These are phyloP conservation scores for Stachybotrys chartarum DNA, from an alignment of 2,329 filamentous ascomycete species.

Conservation along the genomic window DNA sequence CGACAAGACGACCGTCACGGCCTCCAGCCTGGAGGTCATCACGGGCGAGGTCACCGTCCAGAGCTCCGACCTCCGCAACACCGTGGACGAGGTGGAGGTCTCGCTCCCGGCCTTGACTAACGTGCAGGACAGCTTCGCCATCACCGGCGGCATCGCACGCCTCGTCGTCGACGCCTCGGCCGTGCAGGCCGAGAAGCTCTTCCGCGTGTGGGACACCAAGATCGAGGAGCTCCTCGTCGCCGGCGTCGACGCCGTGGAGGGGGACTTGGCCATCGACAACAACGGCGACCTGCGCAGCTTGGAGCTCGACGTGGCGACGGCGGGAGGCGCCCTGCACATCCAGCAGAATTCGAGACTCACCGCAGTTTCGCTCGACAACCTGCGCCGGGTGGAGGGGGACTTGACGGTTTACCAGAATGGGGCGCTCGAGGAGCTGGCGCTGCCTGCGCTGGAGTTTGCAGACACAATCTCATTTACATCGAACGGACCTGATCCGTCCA, in stretches of 20 bases:
- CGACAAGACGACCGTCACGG: slow-evolving; percentile 14
- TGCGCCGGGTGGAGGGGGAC: slow-evolving; percentile 15
- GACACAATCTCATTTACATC: slow-evolving; percentile 15
- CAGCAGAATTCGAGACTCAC: slow-evolving; percentile 13
- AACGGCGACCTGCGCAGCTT: slow-evolving; percentile 13
- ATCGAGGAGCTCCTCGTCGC: slow-evolving; percentile 11
- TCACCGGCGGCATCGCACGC: slow-evolving; percentile 12
- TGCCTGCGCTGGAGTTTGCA: slow-evolving; percentile 14
- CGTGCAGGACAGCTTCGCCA: slow-evolving; percentile 13
- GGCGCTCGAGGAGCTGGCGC: slow-evolving; percentile 8
- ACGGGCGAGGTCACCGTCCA: slow-evolving; percentile 14
- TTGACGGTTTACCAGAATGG: slow-evolving; percentile 14
- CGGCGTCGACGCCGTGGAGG: slow-evolving; percentile 14
- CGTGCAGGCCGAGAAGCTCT: slow-evolving; percentile 10
- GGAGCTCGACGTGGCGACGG: slow-evolving; percentile 10
- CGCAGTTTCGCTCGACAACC: slow-evolving; percentile 12
- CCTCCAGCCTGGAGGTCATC: slow-evolving; percentile 11
- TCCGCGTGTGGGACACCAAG: slow-evolving; percentile 14
- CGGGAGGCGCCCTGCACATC: slow-evolving; percentile 13
- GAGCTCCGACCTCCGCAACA: slow-evolving; percentile 12
- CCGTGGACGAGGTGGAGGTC: slow-evolving; percentile 11
- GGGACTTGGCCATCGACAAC: slow-evolving; percentile 15
- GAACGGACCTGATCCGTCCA: slow-evolving; percentile 10
- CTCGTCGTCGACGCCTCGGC: slow-evolving; percentile 10
- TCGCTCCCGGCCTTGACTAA: slow-evolving; percentile 11